phyloP scores from a whole-genome alignment of 371 early-diverging fungal genomes.

The Mortierella polycephala region DNA sequence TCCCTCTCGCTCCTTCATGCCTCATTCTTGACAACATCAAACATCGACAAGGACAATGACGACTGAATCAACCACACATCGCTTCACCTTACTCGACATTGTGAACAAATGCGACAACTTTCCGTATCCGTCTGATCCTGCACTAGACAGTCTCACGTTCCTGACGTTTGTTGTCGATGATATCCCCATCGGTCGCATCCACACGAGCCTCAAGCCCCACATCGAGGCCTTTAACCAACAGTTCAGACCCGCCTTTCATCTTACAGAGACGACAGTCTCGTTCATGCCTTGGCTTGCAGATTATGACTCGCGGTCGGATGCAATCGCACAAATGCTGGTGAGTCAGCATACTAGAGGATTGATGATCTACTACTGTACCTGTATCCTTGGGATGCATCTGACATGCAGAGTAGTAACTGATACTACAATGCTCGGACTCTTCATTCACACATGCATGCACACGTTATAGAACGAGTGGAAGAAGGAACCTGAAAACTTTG shows the following conservation, averaged over 20 bases:
- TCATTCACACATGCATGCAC: not conserved
- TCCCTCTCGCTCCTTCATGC: too few relatives aligned
- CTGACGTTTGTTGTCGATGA: conserved; percentile 34
- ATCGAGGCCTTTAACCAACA: conserved; percentile 27
- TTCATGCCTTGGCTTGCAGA: conserved; percentile 53
- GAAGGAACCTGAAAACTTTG: conserved; percentile 20
- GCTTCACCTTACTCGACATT: conserved; percentile 31
- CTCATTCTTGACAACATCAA: too few relatives aligned
- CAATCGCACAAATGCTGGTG: conserved; percentile 46
- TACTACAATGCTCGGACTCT: not conserved
- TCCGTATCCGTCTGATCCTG: conserved; percentile 26
- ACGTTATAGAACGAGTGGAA: conserved; percentile 23
- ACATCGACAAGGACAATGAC: not conserved
- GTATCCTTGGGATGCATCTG: too few relatives aligned
- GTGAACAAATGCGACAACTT: conserved; percentile 42
- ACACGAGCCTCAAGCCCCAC: conserved; percentile 20
- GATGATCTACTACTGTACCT: not conserved
- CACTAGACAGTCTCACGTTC: conserved; percentile 15
- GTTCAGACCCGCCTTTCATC: conserved; percentile 33
- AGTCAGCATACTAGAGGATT: not conserved
- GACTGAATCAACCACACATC: conserved; percentile 2
- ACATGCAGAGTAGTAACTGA: too few relatives aligned
- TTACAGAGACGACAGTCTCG: conserved; percentile 26
- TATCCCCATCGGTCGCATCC: conserved; percentile 41
- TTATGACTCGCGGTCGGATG: conserved; percentile 37